Evolutionary conservation across 2,329 filamentous ascomycete species (phyloP), one percentile per base, ranked within the genome.

Genomic region (Calonectria naviculata): DNA sequence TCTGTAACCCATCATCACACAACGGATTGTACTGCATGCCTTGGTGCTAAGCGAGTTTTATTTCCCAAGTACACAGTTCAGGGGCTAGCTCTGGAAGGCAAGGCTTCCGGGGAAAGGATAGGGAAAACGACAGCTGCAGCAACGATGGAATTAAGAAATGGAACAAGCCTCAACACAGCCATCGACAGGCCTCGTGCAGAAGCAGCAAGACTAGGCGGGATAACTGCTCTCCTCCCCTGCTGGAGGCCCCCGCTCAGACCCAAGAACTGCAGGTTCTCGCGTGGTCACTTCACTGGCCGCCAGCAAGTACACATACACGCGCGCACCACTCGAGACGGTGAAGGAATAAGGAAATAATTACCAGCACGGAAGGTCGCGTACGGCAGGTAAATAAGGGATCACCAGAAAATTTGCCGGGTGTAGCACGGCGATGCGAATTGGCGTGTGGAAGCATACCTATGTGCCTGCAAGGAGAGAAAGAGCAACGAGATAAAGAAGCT

Each of bases 211-310:
- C 19, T 9, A 26, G 52, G 52, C 17, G 31, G 36, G 24, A 26
- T 64, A 47, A 28, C 24, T 64, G 61, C 21, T 49, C 31, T 64
- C 44, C 34, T 47, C 44, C 61, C 52, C 52, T 38, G 34, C 12
- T 21, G 19, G 42, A 10, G 13, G 52, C 34, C 34, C 34, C 52
- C 52, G 52, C 52, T 24, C 36, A 13, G 56, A 44, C 36, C 56
- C 36, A 42, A 61, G 56, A 61, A 47, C 61, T 36, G 42, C 44
- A 46, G n/a, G 7, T n/a, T 47, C 61, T 64, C 61, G 61, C 61
- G 61, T 64, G 61, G 46, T 12, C 28, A 36, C 61, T 49, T 5
- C 19, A 21, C 61, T 61, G 42, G 46, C 61, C 29, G 52, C 46
- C 44, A 63, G n/a, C 42, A 46, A 62, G 38, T 10, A 19, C 13